Conservation (phyloP, 2,329 filamentous ascomycete genomes). For the Xylogone sp. region DNA sequence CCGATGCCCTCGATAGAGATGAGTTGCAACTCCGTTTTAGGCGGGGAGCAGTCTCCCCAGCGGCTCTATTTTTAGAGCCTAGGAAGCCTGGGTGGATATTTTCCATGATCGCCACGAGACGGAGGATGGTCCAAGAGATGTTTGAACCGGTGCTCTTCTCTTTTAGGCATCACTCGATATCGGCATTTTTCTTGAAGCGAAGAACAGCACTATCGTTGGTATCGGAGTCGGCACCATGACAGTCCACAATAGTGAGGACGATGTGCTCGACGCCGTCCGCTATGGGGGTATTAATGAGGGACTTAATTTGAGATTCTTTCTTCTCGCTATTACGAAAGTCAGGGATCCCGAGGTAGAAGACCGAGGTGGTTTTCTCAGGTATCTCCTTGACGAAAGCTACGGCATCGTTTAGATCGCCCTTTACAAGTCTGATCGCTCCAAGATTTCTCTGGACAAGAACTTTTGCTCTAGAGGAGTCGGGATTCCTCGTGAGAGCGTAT, state of each 20-base stretch:
- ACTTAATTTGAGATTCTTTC: slow-evolving; percentile 46
- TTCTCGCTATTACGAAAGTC: slow-evolving; percentile 17
- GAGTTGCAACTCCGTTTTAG: slow-evolving; percentile 34
- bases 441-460: slow-evolving; percentile 40
- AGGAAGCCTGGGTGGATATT: slow-evolving; percentile 26
- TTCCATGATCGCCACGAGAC: slow-evolving; percentile 54
- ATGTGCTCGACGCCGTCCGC: slow-evolving; percentile 48
- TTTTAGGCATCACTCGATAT: slow-evolving; percentile 53
- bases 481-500: slow-evolving; percentile 56
- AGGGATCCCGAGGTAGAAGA: slow-evolving; percentile 50
- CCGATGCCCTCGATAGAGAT: slow-evolving; percentile 42
- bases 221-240: slow-evolving; percentile 42
- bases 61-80: slow-evolving; percentile 24
- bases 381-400: slow-evolving; percentile 41
- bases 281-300: slow-evolving; percentile 46
- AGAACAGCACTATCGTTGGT: slow-evolving; percentile 45
- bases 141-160: slow-evolving; percentile 29
- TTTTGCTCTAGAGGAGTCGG: slow-evolving; percentile 41
- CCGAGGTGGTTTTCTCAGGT: slow-evolving; percentile 46
- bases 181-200: slow-evolving; percentile 51
- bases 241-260: slow-evolving; percentile 55
- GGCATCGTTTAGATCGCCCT: slow-evolving; percentile 53
- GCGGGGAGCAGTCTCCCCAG: slow-evolving; percentile 22
- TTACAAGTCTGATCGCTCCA: slow-evolving; percentile 45
- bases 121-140: slow-evolving; percentile 52